phyloP scores from a whole-genome alignment of 495 filamentous ascomycete species.

The Pyrenopolyporus hunteri region DNA sequence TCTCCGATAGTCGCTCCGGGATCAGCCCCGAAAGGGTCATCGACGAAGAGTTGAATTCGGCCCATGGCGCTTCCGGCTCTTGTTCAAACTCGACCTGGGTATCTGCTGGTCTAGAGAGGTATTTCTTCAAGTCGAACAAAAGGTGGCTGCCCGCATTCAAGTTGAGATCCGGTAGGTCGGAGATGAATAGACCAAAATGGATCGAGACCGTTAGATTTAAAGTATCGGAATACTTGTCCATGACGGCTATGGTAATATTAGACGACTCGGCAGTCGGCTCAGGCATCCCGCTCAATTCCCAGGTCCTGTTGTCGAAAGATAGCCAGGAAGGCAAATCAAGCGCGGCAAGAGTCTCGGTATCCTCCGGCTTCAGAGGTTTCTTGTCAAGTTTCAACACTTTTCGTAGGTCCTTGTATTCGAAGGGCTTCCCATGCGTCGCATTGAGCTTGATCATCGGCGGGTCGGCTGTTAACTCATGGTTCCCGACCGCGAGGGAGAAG shows the following conservation, averaged over 20 bases:
- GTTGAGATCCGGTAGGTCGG: constrained; percentile 51
- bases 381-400: constrained; percentile 68
- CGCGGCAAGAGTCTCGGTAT: constrained; percentile 55
- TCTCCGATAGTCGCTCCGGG: constrained; percentile 48
- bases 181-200: constrained; percentile 55
- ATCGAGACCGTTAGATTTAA: constrained; percentile 69
- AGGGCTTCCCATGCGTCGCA: constrained; percentile 58
- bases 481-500: constrained; percentile 74
- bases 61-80: constrained; percentile 65
- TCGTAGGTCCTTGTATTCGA: constrained; percentile 62
- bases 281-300: constrained; percentile 69
- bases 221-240: constrained; percentile 67
- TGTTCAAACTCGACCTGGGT: constrained; percentile 61
- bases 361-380: constrained; percentile 49
- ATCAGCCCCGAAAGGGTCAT: constrained; percentile 67
- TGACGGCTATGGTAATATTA: constrained; percentile 70
- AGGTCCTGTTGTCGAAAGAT: constrained; percentile 65
- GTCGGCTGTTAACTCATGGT: constrained; percentile 68
- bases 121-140: constrained; percentile 64
- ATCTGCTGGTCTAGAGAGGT: constrained; percentile 57
- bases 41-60: constrained; percentile 65
- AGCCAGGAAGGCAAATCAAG: constrained; percentile 71
- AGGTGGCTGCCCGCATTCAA: constrained; percentile 69
- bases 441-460: constrained; percentile 63
- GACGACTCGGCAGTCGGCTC: constrained; percentile 59